A percentile compares a stretch with the other conserved stretches of the same genome.
Evolutionary conservation across 371 early-diverging fungal genomes (phyloP).

Genomic region (Rhizopus arrhizus): DNA sequence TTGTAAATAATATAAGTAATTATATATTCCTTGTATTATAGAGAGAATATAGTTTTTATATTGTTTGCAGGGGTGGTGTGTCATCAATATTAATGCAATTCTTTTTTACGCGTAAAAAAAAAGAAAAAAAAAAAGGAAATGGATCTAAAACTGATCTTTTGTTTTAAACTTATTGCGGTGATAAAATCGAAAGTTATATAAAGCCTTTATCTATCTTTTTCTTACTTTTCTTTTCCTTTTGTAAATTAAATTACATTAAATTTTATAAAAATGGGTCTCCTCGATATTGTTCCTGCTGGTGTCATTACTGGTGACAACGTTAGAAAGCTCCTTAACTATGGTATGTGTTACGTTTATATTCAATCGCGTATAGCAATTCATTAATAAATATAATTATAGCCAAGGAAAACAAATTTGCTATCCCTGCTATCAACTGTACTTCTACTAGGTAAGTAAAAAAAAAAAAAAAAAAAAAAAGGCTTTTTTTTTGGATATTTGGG

Average conservation of each 20-base stretch:
- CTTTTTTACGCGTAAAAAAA: background rate
- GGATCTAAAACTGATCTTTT: slow-evolving; percentile 24
- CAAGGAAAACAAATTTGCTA: slow-evolving; percentile 82
- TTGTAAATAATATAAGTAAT: no score
- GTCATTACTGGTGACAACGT: slow-evolving; percentile 90
- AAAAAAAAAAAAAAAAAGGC: background rate
- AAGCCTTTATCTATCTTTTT: slow-evolving; percentile 8
- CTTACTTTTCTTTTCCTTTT: slow-evolving; percentile 13
- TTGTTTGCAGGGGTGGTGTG: background rate
- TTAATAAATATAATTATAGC: slow-evolving; percentile 39
- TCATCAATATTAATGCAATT: background rate
- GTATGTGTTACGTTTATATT: slow-evolving; percentile 21
- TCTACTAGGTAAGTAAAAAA: slow-evolving; percentile 62
- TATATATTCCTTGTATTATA: no score
- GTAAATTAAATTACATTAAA: slow-evolving; percentile 9
- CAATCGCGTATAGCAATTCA: background rate
- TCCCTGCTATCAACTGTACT: slow-evolving; percentile 94
- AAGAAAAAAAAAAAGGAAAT: slow-evolving; percentile 1
- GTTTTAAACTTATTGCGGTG: slow-evolving; percentile 9
- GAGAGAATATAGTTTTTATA: no score
- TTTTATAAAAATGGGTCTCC: slow-evolving; percentile 60
- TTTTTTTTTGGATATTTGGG: slow-evolving; percentile 3
- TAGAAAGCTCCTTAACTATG: slow-evolving; percentile 81
- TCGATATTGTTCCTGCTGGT: slow-evolving; percentile 85
- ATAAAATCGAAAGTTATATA: slow-evolving; percentile 21